Percentiles rank a stretch among this genome's conserved stretches.
Conservation (phyloP, 768 basidiomycete species). For the Kwoniella sp. region DNA sequence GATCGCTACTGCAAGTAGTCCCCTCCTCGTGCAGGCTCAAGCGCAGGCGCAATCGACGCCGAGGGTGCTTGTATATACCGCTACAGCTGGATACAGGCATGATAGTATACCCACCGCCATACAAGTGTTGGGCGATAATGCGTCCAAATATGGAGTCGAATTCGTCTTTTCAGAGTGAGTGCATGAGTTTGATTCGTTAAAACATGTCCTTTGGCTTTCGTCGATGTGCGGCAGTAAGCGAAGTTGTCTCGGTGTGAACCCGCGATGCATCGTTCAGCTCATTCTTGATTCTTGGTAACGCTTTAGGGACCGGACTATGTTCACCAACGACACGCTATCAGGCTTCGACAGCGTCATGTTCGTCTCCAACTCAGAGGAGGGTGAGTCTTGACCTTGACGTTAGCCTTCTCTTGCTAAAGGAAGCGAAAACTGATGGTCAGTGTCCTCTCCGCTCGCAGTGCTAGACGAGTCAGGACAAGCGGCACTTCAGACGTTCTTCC, state of each 20-base stretch:
- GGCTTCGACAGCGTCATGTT: conserved; percentile 71
- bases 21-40: not conserved
- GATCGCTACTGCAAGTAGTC: not conserved
- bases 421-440: not conserved
- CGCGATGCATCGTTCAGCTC: not conserved
- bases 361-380: conserved; percentile 68
- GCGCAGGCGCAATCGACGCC: conserved; percentile 31
- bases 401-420: not conserved
- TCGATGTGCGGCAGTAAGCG: not conserved
- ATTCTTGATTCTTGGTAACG: not conserved
- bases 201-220: too few relatives aligned
- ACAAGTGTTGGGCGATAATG: conserved; percentile 61
- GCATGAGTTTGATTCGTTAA: too few relatives aligned
- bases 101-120: conserved; percentile 76
- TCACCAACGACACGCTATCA: conserved; percentile 64
- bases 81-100: conserved; percentile 68
- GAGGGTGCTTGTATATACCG: conserved; percentile 65
- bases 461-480: conserved; percentile 65
- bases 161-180: conserved; percentile 68
- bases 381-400: too few relatives aligned
- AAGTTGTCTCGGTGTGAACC: not conserved
- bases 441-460: conserved; percentile 57
- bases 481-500: conserved; percentile 68
- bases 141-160: conserved; percentile 60
- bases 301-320: conserved; percentile 60